These are phyloP conservation scores for Sesbania bispinosa DNA, from an alignment of 306 rosid species.

Conservation along the genomic window DNA sequence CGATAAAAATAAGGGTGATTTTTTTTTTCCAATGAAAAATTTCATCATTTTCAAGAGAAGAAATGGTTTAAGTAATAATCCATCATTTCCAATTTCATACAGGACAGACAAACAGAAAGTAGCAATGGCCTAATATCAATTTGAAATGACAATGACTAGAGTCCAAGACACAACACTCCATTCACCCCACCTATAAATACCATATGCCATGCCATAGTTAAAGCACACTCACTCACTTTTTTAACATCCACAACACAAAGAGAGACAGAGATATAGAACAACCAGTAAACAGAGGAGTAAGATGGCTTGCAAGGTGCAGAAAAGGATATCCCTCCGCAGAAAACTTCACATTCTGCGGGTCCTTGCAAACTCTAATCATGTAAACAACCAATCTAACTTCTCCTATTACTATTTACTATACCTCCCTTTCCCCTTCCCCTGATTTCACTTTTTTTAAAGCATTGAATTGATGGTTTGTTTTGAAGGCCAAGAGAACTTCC, in stretches of 20 bases:
- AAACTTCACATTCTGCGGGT: constrained; percentile 55
- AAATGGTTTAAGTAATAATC: not conserved
- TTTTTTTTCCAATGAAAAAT: not conserved
- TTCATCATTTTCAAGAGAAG: not conserved
- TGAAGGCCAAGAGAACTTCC: constrained; percentile 37
- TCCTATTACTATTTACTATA: not conserved
- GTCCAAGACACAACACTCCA: constrained; percentile 13
- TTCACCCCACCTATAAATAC: constrained; percentile 51
- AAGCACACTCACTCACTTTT: constrained; percentile 20
- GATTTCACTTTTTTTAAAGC: not conserved
- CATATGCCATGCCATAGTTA: constrained; percentile 34
- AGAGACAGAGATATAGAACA: not conserved
- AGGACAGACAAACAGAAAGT: constrained; percentile 38
- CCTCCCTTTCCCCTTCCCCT: not conserved
- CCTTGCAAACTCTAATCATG: constrained; percentile 44
- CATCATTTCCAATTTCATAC: constrained; percentile 7
- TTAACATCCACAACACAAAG: constrained; percentile 27
- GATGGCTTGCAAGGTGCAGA: constrained; percentile 58
- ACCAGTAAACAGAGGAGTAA: constrained; percentile 2
- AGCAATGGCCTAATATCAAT: constrained; percentile 10
- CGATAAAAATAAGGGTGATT: too few relatives aligned
- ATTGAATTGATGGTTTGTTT: constrained; percentile 22
- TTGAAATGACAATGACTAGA: constrained; percentile 23
- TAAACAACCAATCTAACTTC: constrained; percentile 27
- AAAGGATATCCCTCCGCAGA: constrained; percentile 55